Evolutionary conservation across 2,329 filamentous ascomycete species (phyloP).

Genomic region (Podosphaera aphanis): DNA sequence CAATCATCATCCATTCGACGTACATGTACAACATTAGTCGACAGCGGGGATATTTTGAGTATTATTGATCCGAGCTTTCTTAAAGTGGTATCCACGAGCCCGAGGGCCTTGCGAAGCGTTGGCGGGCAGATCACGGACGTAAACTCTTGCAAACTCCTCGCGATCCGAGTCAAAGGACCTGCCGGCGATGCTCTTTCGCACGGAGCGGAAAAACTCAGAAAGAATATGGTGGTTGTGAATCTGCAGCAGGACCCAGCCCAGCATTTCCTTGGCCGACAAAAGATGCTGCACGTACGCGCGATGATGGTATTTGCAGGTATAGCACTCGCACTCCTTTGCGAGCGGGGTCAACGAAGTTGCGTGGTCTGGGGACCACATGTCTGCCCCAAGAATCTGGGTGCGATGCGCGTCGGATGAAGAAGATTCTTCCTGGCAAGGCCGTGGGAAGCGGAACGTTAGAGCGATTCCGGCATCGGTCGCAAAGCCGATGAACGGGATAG

Average conservation of each 20-base stretch:
- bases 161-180: slow-evolving; percentile 32
- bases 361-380: slow-evolving; percentile 51
- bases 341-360: slow-evolving; percentile 40
- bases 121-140: slow-evolving; percentile 47
- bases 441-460: slow-evolving; percentile 53
- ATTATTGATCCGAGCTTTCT: slow-evolving; percentile 26
- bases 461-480: slow-evolving; percentile 71
- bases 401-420: slow-evolving; percentile 1
- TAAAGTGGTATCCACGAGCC: slow-evolving; percentile 62
- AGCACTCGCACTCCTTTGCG: slow-evolving; percentile 44
- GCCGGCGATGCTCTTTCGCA: slow-evolving; percentile 39
- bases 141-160: slow-evolving; percentile 25
- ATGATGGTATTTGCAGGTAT: slow-evolving; percentile 65
- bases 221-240: slow-evolving; percentile 69
- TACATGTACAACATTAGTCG: too few relatives aligned
- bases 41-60: neutral
- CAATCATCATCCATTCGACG: too few relatives aligned
- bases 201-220: slow-evolving; percentile 44
- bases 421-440: slow-evolving; percentile 10
- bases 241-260: slow-evolving; percentile 81
- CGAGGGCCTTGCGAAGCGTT: slow-evolving; percentile 59
- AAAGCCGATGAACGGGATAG: slow-evolving; percentile 48
- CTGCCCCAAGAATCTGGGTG: slow-evolving; percentile 37
- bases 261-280: slow-evolving; percentile 80
- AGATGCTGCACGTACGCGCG: slow-evolving; percentile 73